phyloP scores from a whole-genome alignment of 352 stramenopile genomes.

The Phytophthora sp. region DNA sequence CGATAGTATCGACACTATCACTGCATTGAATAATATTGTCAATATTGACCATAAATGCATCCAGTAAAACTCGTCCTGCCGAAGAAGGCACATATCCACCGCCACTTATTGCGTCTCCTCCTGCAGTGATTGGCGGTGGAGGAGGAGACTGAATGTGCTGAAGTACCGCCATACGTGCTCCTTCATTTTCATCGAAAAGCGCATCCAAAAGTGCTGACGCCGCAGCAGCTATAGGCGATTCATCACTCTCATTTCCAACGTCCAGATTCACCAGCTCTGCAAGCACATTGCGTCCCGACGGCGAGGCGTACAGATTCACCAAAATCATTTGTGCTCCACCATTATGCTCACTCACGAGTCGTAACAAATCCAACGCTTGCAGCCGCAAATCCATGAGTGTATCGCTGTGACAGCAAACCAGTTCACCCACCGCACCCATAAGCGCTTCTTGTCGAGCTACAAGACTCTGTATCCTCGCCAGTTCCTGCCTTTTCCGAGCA shows the following conservation, averaged over 20 bases:
- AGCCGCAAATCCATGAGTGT: conserved; percentile 63
- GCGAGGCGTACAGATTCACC: conserved; percentile 57
- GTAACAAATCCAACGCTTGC: conserved; percentile 68
- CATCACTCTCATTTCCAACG: conserved; percentile 52
- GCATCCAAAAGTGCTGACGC: conserved; percentile 63
- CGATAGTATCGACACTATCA: conserved; percentile 15
- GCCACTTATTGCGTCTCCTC: conserved; percentile 5
- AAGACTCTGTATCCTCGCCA: conserved; percentile 63
- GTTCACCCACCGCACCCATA: conserved; percentile 69
- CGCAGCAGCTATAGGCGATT: conserved; percentile 64
- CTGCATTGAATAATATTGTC: conserved; percentile 42
- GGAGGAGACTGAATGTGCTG: conserved; percentile 67
- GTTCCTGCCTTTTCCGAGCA: conserved; percentile 49
- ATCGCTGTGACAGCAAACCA: conserved; percentile 55
- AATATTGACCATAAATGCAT: conserved; percentile 56
- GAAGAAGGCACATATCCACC: conserved; percentile 30
- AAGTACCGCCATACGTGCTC: conserved; percentile 69
- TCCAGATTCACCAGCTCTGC: conserved; percentile 67
- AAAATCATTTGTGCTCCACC: conserved; percentile 78
- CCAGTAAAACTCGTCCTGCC: conserved; percentile 57
- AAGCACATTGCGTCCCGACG: conserved; percentile 55
- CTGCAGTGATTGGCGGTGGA: conserved; percentile 28
- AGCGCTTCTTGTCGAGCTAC: conserved; percentile 63
- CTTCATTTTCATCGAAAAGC: conserved; percentile 70
- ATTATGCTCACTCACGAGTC: conserved; percentile 59